A percentile compares a stretch with the other conserved stretches of the same genome.
Conservation (phyloP, 495 filamentous ascomycete genomes). For the Trichoderma reesei region DNA sequence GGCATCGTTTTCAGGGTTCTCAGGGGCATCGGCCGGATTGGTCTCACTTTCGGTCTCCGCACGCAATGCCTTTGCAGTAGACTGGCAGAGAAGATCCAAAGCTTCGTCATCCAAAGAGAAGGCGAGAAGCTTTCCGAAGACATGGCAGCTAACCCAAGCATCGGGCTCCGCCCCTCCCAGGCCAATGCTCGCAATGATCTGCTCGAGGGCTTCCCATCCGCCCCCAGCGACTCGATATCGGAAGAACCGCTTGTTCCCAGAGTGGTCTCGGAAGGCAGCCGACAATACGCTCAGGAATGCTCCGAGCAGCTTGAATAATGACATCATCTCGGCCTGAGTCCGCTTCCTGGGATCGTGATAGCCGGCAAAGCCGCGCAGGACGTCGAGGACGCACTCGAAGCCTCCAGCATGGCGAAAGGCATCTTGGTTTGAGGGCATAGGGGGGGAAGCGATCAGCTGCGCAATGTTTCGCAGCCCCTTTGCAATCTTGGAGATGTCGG, state of each 20-base stretch:
- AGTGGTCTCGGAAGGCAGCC: constrained; percentile 67
- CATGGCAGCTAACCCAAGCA: constrained; percentile 54
- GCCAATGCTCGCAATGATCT: constrained; percentile 51
- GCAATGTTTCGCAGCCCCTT: constrained; percentile 33
- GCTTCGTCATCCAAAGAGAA: constrained; percentile 72
- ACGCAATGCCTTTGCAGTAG: constrained; percentile 17
- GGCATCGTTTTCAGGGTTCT: constrained; percentile 6
- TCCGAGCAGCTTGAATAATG: constrained; percentile 60
- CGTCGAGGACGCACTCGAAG: constrained; percentile 62
- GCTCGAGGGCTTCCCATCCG: constrained; percentile 68
- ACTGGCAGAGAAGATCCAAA: constrained; percentile 41
- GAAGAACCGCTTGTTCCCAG: constrained; percentile 83
- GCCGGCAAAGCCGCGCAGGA: constrained; percentile 57
- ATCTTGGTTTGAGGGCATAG: constrained; percentile 47
- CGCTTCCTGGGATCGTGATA: constrained; percentile 58
- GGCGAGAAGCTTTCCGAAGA: constrained; percentile 77
- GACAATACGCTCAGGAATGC: constrained; percentile 61
- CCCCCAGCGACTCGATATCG: constrained; percentile 59
- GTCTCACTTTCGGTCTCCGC: neutral
- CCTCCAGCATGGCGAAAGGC: constrained; percentile 74
- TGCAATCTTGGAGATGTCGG: constrained; percentile 32
- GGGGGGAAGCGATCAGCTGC: constrained; percentile 37
- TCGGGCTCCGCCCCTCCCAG: constrained; percentile 49
- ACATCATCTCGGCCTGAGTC: constrained; percentile 48
- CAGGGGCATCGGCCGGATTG: neutral